Base-by-base conservation (phyloP, 495 filamentous ascomycete genomes). In the Xylaria acuta region DNA sequence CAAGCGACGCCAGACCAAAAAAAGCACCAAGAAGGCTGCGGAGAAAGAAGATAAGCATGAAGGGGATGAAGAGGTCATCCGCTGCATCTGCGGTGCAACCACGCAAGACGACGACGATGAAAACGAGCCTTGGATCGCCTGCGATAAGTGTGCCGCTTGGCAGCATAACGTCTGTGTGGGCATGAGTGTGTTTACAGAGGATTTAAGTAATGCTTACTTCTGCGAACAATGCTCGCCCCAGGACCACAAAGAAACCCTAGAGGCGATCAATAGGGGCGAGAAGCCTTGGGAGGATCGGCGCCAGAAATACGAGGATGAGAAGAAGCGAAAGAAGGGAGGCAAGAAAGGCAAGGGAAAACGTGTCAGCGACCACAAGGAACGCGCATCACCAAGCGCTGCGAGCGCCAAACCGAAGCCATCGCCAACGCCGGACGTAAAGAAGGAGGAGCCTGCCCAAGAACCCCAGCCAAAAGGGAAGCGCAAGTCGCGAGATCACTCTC, bases 151-250 rank as follows among this genome's bases (percentile, higher is more conserved):
- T 77, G 88, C 89, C 36, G 94, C 91, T 59, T 99, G 96, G 96
- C 96, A 99, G 80, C 96, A 99, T 79, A 97, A 97, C 76, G 90
- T 94, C 74, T 99, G 96, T 79, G 94, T 99, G 89, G 94, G 93
- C 36, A 86, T 97, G 72, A 89, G 90, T 70, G 91, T 93, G 73
- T 90, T 90, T 70, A 88, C 92, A 20, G 90, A 93, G 45, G 88
- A 92, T 72, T 83, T 93, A 72, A 92, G 92, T 40, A 86, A 87
- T 75, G 82, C 91, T 77, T 99, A 98, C 82, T 94, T 90, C 79
- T 99, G 96, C 79, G 96, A 99, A 80, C 83, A 90, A 79, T 99
- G 96, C 84, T 85, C 86, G 60, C 96, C 95, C 5, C 90, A 94
- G 67, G 88, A 92, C 67, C 96, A 99, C 80, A 87, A 88, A 69